These are phyloP conservation scores for Antrodiella citrinella DNA, from an alignment of 768 basidiomycete genomes.

Conservation along the genomic window DNA sequence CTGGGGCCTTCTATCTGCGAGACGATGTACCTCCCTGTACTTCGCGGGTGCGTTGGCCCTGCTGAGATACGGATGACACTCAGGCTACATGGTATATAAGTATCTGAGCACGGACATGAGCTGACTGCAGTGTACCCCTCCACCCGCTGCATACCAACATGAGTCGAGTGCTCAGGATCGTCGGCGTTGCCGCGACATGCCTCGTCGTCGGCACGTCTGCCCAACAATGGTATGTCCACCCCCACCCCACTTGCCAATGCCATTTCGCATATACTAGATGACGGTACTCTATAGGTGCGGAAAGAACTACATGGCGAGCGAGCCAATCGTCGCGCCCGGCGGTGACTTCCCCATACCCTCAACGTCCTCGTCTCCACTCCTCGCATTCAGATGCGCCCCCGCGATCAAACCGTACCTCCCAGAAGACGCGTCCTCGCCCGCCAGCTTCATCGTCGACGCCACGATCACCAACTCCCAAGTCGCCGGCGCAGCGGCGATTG, in stretches of 20 bases:
- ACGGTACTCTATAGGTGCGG: constrained; percentile 37
- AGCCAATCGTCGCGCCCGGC: constrained; percentile 35
- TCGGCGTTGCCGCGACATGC: too few relatives aligned
- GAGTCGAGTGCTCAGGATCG: too few relatives aligned
- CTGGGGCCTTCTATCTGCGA: too few relatives aligned
- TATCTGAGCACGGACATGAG: too few relatives aligned
- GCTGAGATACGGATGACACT: too few relatives aligned
- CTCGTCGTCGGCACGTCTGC: constrained; percentile 5
- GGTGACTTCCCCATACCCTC: constrained; percentile 35
- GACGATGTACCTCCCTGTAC: too few relatives aligned
- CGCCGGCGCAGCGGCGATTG: constrained; percentile 26
- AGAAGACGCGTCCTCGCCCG: constrained; percentile 25
- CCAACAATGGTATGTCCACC: not conserved
- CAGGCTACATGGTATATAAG: too few relatives aligned
- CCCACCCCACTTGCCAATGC: not conserved
- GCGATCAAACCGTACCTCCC: constrained; percentile 40
- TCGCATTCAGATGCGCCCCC: constrained; percentile 40
- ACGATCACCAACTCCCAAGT: constrained; percentile 28
- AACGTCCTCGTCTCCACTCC: constrained; percentile 27
- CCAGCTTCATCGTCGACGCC: constrained; percentile 31
- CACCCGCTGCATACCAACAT: too few relatives aligned
- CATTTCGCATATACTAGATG: not conserved
- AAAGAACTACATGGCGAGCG: constrained; percentile 36
- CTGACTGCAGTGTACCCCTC: too few relatives aligned
- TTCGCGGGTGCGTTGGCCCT: too few relatives aligned